Evolutionary conservation across 1,139 yeast species (phyloP).

Genomic region (Barnettozyma hawaiiensis): DNA sequence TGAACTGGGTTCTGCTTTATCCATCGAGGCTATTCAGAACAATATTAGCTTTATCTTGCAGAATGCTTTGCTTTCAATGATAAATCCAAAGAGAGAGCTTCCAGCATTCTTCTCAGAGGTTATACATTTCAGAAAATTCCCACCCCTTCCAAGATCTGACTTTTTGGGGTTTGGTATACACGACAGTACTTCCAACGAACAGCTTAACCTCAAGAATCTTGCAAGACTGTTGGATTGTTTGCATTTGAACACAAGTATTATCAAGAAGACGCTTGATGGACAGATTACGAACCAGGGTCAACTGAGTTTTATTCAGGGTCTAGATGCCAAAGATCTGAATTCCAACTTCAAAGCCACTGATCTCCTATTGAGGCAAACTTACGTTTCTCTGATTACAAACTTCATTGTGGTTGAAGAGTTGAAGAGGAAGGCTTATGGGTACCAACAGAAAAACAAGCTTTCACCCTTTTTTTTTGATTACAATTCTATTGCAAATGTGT

Average conservation of each 20-base stretch:
- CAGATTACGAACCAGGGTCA: conserved; percentile 4
- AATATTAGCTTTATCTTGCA: conserved; percentile 16
- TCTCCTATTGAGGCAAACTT: conserved; percentile 28
- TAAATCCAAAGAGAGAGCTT: conserved; percentile 14
- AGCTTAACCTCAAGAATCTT: conserved; percentile 16
- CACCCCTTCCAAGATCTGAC: conserved; percentile 24
- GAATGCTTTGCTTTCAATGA: conserved; percentile 10
- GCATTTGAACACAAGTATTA: conserved; percentile 11
- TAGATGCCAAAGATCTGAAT: conserved; percentile 10
- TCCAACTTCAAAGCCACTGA: conserved; percentile 28
- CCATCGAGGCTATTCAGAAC: conserved; percentile 23
- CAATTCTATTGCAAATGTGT: conserved; percentile 13
- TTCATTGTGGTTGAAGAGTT: conserved; percentile 30
- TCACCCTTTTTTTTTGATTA: conserved; percentile 19
- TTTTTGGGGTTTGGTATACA: conserved; percentile 15
- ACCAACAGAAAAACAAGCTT: conserved; percentile 11
- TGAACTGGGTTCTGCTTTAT: conserved; percentile 25
- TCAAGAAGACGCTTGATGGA: conserved; percentile 8
- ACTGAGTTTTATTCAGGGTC: conserved; percentile 7
- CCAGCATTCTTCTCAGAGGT: conserved; percentile 10
- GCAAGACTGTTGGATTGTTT: conserved; percentile 13
- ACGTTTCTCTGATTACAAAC: conserved; percentile 29
- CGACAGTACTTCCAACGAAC: conserved; percentile 7
- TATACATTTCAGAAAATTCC: conserved; percentile 16
- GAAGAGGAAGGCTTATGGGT: conserved; percentile 6